Evolutionary conservation across 768 basidiomycete species (phyloP), one percentile per base, ranked within the genome.

Genomic region (Cubamyces sp.): DNA sequence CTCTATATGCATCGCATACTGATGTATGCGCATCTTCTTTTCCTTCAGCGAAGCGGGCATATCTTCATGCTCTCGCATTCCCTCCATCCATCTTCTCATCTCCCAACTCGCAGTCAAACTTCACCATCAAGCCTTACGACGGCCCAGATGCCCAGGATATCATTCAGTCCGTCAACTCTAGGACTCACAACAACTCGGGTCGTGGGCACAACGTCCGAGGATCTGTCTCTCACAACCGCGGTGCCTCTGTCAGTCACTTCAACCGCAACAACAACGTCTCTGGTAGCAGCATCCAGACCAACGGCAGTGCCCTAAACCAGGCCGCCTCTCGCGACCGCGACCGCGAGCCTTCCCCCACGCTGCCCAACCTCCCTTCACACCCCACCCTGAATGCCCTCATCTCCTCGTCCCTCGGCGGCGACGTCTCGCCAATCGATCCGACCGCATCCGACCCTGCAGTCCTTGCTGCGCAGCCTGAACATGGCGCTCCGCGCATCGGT

Each of bases 131-230:
- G 68, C 95, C 97, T 1, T 99, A 98, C 77, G 96, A 96, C 74
- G 94, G 94, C 1, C 84, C 94, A 45, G 96, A 99, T 75, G 96
- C 95, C 7, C 92, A 95, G 70, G 75, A 70, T 58, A 87, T 94
- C 73, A 94, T 94, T 65, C 88, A 91, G 68, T 88, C 80, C 46
- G 92, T 94, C 64, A 94, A 94, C 74, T 73, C 90, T 50, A 86
- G 92, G 66, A 84, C 84, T 74, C 77, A 78, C 67, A 83, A 75
- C 70, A 84, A 82, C 71, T 80, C 84, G 19, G 85, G 87, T 21
- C 87, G 90, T 67, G 84, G 87, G 6, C 89, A 92, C 75, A 87
- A 84, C 72, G 82, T 80, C 64, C 88, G 91, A 60, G 66, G 66
- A 23, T 73, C 73, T 57, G 71, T 67, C 34, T 76, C 68, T 61